These are phyloP conservation scores for Osmanthus fragrans DNA, from an alignment of 257 asterid genomes.

Conservation along the genomic window DNA sequence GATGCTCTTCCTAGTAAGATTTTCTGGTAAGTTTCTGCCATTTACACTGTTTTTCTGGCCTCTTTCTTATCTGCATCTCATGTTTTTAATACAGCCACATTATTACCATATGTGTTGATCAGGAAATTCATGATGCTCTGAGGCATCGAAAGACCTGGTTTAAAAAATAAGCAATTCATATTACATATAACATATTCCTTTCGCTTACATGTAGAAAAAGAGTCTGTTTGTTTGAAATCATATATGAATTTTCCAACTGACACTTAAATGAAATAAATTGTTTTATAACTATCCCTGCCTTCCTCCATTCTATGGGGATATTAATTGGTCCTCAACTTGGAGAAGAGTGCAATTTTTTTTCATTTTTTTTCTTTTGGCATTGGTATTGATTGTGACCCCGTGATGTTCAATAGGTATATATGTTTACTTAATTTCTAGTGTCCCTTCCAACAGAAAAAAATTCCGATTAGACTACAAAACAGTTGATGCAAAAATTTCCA, in stretches of 20 bases:
- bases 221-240: background rate
- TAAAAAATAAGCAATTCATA: background rate
- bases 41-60: slow-evolving; percentile 13
- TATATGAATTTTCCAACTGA: background rate
- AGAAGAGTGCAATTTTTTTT: background rate
- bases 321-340: background rate
- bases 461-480: slow-evolving; percentile 3
- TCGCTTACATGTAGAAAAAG: background rate
- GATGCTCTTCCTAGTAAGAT: slow-evolving; percentile 39
- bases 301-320: background rate
- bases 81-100: slow-evolving; percentile 8
- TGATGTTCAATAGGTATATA: background rate
- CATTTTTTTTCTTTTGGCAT: background rate
- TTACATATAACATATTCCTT: background rate
- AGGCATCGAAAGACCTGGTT: background rate
- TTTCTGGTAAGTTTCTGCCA: slow-evolving; percentile 56
- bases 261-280: background rate
- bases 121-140: background rate
- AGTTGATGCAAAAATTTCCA: slow-evolving; percentile 18
- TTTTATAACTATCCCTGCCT: slow-evolving; percentile 1
- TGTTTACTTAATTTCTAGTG: background rate
- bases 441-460: background rate
- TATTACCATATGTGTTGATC: background rate
- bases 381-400: background rate
- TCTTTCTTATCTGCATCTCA: slow-evolving; percentile 28